A percentile compares a stretch with the other conserved stretches of the same genome.
Conservation (phyloP, 768 basidiomycete species). For the Hypholoma fasciculare region DNA sequence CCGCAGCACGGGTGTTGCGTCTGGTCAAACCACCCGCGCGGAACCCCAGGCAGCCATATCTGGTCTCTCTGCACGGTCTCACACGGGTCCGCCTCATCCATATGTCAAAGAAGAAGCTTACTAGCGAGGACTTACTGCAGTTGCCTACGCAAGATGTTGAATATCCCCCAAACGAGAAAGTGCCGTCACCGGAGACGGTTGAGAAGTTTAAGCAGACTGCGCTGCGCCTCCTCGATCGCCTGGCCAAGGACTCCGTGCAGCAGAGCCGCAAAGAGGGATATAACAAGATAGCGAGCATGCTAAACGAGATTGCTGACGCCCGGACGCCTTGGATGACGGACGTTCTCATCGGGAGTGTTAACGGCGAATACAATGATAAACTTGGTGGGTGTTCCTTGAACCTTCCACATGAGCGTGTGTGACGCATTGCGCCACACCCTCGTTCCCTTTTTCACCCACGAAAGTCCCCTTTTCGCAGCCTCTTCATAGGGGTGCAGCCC, state of each 20-base stretch:
- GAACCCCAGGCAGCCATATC: conserved; percentile 58
- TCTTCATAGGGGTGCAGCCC: not conserved
- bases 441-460: not conserved
- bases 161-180: conserved; percentile 45
- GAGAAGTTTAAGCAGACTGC: conserved; percentile 73
- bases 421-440: not conserved
- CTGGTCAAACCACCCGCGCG: conserved; percentile 62
- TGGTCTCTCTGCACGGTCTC: conserved; percentile 73
- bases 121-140: conserved; percentile 25
- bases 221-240: conserved; percentile 63
- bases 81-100: conserved; percentile 59
- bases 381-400: conserved; percentile 48
- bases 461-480: not conserved
- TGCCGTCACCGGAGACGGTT: conserved; percentile 54
- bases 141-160: conserved; percentile 45
- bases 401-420: conserved; percentile 1
- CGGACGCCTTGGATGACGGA: conserved; percentile 77
- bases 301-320: conserved; percentile 68
- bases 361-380: conserved; percentile 69
- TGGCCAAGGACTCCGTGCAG: conserved; percentile 49
- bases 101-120: conserved; percentile 23
- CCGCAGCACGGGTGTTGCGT: conserved; percentile 70
- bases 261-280: conserved; percentile 64
- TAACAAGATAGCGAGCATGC: conserved; percentile 65
- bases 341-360: conserved; percentile 64